These are phyloP conservation scores for Apophysomyces trapeziformis DNA, from an alignment of 371 early-diverging fungal genomes.

Conservation along the genomic window DNA sequence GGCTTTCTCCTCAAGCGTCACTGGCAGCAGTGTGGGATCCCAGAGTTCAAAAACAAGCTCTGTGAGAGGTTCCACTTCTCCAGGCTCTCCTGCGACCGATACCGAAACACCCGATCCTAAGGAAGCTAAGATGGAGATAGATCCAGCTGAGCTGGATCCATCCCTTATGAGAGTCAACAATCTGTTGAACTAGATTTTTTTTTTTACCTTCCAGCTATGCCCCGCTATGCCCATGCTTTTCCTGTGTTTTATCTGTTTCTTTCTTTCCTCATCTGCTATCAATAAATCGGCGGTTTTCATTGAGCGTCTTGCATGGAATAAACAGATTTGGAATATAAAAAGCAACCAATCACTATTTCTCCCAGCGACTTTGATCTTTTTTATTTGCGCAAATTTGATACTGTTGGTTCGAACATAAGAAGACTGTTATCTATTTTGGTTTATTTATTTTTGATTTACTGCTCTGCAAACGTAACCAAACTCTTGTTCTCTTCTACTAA, in stretches of 20 bases:
- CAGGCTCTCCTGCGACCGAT: conserved; percentile 31
- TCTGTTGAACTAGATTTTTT: conserved; percentile 31
- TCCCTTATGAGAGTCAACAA: conserved; percentile 46
- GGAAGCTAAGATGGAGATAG: conserved; percentile 29
- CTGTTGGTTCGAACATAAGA: no score
- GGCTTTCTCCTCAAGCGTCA: conserved; percentile 17
- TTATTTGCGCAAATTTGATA: no score
- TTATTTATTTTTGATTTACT: background rate
- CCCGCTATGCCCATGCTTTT: background rate
- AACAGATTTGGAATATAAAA: background rate
- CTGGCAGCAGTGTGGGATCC: conserved; percentile 23
- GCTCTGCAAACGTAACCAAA: conserved; percentile 74
- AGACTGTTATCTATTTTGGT: background rate
- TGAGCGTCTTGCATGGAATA: background rate
- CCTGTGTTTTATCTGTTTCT: background rate
- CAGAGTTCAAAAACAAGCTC: conserved; percentile 38
- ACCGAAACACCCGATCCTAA: conserved; percentile 23
- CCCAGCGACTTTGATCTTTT: background rate
- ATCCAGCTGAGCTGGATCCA: conserved; percentile 31
- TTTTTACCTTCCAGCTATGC: conserved; percentile 3
- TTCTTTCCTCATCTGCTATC: background rate
- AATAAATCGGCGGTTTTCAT: conserved; percentile 8
- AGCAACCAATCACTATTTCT: background rate
- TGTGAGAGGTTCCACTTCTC: conserved; percentile 40
- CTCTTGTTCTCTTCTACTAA: conserved; percentile 88